Evolutionary conservation across 2,329 filamentous ascomycete genomes (phyloP).

Genomic region (Xenoacremonium recifei): DNA sequence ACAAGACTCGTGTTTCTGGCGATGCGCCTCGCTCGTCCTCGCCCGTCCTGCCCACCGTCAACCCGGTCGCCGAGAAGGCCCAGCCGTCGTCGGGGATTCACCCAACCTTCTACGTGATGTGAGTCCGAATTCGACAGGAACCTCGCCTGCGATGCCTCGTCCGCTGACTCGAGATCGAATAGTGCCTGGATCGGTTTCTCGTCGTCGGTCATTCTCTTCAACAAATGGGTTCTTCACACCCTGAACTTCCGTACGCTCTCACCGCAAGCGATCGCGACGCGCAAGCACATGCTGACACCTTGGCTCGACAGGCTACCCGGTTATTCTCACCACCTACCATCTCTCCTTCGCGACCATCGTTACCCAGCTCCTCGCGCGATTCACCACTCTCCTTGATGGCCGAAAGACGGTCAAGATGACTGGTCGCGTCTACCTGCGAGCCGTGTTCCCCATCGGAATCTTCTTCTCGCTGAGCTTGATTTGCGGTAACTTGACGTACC

Average conservation of each 20-base stretch:
- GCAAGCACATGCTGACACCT: conserved; percentile 16
- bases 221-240: conserved; percentile 95
- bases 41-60: conserved; percentile 76
- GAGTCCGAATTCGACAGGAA: conserved; percentile 29
- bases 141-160: conserved; percentile 2
- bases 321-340: conserved; percentile 95
- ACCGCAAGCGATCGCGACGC: conserved; percentile 1
- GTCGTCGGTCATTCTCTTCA: conserved; percentile 95
- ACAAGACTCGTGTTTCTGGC: conserved; percentile 82
- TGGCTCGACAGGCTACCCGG: conserved; percentile 58
- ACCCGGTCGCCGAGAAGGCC: conserved; percentile 70
- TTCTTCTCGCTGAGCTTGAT: conserved; percentile 97
- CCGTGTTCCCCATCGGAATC: conserved; percentile 90
- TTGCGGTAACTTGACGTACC: conserved; percentile 92
- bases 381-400: conserved; percentile 86
- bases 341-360: conserved; percentile 88
- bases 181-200: conserved; percentile 92
- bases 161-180: conserved; percentile 18
- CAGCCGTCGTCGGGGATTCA: conserved; percentile 68
- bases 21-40: conserved; percentile 64
- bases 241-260: conserved; percentile 63
- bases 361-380: conserved; percentile 88
- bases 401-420: conserved; percentile 98
- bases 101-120: conserved; percentile 82
- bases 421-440: conserved; percentile 84